phyloP scores from a whole-genome alignment of 2,329 filamentous ascomycete genomes.

The Trichophyton mentagrophytes region DNA sequence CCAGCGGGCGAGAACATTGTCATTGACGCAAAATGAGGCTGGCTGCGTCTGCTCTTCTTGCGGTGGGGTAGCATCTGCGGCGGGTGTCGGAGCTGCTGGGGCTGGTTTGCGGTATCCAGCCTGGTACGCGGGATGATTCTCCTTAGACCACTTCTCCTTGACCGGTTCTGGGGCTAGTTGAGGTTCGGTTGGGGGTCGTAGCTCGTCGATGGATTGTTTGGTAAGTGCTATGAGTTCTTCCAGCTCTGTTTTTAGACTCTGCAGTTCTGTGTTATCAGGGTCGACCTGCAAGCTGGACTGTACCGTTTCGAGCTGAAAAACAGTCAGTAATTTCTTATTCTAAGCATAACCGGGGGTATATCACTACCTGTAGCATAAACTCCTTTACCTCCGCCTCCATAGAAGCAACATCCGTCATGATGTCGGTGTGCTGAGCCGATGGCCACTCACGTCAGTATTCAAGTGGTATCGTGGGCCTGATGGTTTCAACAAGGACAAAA shows the following conservation, averaged over 20 bases:
- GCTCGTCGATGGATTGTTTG: constrained; percentile 67
- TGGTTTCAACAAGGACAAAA: not conserved
- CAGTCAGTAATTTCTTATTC: not conserved
- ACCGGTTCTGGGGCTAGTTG: constrained; percentile 40
- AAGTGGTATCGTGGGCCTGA: not conserved
- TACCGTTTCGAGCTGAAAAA: constrained; percentile 59
- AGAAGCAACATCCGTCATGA: constrained; percentile 33
- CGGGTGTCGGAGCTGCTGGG: not conserved
- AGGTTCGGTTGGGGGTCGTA: constrained; percentile 46
- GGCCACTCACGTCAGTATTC: not conserved
- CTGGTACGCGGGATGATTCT: constrained; percentile 67
- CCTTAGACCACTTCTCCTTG: constrained; percentile 63
- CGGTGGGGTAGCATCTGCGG: constrained; percentile 22
- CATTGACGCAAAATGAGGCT: constrained; percentile 68
- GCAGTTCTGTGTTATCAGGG: constrained; percentile 65
- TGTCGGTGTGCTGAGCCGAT: constrained; percentile 6
- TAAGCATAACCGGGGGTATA: not conserved
- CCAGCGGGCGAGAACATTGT: constrained; percentile 84
- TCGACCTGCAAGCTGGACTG: constrained; percentile 64
- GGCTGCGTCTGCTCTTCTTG: constrained; percentile 43
- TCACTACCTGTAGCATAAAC: constrained; percentile 44
- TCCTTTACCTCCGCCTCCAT: constrained; percentile 44
- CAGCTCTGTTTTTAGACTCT: constrained; percentile 66
- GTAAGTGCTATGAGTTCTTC: constrained; percentile 67
- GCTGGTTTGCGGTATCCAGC: constrained; percentile 41